Percentiles rank a stretch among this genome's conserved stretches.
These are phyloP conservation scores for Balansia obtecta DNA, from an alignment of 2,329 filamentous ascomycete species.

Conservation along the genomic window DNA sequence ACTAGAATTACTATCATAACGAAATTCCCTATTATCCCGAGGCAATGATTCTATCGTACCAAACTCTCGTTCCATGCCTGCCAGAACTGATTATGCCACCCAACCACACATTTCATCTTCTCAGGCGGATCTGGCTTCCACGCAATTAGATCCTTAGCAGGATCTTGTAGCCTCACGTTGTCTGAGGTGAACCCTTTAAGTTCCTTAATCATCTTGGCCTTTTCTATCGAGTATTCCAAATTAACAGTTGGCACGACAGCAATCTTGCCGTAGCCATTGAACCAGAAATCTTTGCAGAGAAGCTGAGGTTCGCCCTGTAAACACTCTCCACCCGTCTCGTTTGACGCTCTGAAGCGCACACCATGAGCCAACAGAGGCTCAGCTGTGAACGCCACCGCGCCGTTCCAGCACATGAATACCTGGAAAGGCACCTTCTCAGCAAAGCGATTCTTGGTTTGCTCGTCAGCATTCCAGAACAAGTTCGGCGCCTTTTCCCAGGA, in stretches of 20 bases:
- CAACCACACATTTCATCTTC: slow-evolving; percentile 35
- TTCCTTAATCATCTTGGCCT: slow-evolving; percentile 31
- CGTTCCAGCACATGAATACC: slow-evolving; percentile 51
- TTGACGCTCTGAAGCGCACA: slow-evolving; percentile 30
- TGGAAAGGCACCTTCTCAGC: slow-evolving; percentile 35
- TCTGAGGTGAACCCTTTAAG: slow-evolving; percentile 35
- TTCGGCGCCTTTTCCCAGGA: slow-evolving; percentile 36
- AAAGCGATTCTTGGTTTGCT: slow-evolving; percentile 21
- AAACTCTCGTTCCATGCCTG: slow-evolving; percentile 21
- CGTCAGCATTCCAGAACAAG: slow-evolving; percentile 38
- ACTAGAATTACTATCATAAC: too few species aligned
- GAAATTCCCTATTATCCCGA: neutral
- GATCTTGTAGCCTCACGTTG: slow-evolving; percentile 17
- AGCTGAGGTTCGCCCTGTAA: slow-evolving; percentile 41
- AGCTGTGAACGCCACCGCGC: slow-evolving; percentile 35
- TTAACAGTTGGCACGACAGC: slow-evolving; percentile 44
- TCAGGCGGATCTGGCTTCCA: slow-evolving; percentile 33
- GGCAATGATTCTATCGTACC: neutral
- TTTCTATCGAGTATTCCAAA: slow-evolving; percentile 38
- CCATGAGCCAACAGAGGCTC: slow-evolving; percentile 29
- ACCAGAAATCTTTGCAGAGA: slow-evolving; percentile 47
- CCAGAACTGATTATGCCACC: slow-evolving; percentile 28
- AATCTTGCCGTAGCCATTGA: slow-evolving; percentile 34
- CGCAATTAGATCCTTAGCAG: slow-evolving; percentile 21
- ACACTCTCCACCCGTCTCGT: slow-evolving; percentile 29